Evolutionary conservation across 1,284 basidiomycete genomes (phyloP).

Genomic region (Tilletia indica): DNA sequence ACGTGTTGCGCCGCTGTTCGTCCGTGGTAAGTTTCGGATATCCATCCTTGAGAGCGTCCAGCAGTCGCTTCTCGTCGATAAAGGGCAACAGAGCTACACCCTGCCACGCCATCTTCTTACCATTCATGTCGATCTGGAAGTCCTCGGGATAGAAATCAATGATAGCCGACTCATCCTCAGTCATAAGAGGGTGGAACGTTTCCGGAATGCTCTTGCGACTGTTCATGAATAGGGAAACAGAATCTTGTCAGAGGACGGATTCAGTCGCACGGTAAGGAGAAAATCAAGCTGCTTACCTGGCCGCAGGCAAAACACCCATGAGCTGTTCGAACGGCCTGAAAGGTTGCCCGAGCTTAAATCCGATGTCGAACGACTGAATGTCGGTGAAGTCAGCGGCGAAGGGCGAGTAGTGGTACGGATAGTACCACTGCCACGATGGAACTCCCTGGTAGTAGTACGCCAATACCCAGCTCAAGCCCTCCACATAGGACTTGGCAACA

Average conservation of each 20-base stretch:
- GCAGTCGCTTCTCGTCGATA: slow-evolving; percentile 75
- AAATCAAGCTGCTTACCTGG: slow-evolving; percentile 47
- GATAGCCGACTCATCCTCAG: slow-evolving; percentile 80
- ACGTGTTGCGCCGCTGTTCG: slow-evolving; percentile 77
- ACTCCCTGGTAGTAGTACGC: slow-evolving; percentile 96
- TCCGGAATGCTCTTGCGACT: slow-evolving; percentile 84
- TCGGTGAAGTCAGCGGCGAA: slow-evolving; percentile 93
- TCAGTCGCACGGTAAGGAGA: too few species aligned
- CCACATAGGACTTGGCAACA: slow-evolving; percentile 81
- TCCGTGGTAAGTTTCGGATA: slow-evolving; percentile 76
- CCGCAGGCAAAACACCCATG: slow-evolving; percentile 95
- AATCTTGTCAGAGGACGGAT: not conserved
- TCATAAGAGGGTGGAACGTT: slow-evolving; percentile 86
- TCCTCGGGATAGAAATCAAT: slow-evolving; percentile 91
- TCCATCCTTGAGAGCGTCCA: slow-evolving; percentile 72
- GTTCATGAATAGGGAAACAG: slow-evolving; percentile 18
- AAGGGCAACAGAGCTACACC: slow-evolving; percentile 94
- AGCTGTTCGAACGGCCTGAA: slow-evolving; percentile 97
- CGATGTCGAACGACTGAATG: slow-evolving; percentile 74
- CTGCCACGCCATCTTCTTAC: slow-evolving; percentile 99
- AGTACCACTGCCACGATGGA: slow-evolving; percentile 99
- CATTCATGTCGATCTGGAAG: slow-evolving; percentile 99
- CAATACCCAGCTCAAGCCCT: slow-evolving; percentile 94
- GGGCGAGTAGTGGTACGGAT: slow-evolving; percentile 96
- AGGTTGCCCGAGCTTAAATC: slow-evolving; percentile 75